Evolutionary conservation across 176 grass and related monocot species (phyloP).

Genomic region (Hordeum marinum): DNA sequence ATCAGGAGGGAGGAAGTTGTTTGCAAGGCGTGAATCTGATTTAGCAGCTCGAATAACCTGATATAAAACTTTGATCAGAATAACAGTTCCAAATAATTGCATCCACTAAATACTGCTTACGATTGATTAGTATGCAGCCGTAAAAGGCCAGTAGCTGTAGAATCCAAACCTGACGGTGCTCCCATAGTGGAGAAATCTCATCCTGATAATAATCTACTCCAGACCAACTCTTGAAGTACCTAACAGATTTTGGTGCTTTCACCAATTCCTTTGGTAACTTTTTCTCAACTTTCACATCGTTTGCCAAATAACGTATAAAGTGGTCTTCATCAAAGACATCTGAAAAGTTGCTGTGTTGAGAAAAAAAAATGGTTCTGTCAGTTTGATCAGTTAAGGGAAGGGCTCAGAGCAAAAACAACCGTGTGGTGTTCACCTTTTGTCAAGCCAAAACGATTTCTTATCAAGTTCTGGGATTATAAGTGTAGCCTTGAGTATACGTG

Average conservation of each 20-base stretch:
- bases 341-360: conserved; percentile 76
- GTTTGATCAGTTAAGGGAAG: conserved; percentile 3
- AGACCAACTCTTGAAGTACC: conserved; percentile 94
- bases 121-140: conserved; percentile 4
- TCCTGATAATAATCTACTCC: conserved; percentile 71
- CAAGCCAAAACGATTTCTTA: conserved; percentile 97
- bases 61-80: conserved; percentile 27
- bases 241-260: conserved; percentile 65
- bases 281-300: conserved; percentile 81
- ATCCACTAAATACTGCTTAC: conserved; percentile 8
- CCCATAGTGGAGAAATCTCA: conserved; percentile 74
- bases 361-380: conserved; percentile 5
- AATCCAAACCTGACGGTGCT: conserved; percentile 70
- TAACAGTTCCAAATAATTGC: conserved; percentile 15
- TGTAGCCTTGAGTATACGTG: conserved; percentile 77
- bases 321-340: conserved; percentile 90
- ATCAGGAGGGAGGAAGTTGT: conserved; percentile 84
- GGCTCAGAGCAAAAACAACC: not conserved
- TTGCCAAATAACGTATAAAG: conserved; percentile 66
- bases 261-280: conserved; percentile 67
- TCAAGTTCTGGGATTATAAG: conserved; percentile 94
- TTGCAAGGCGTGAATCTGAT: conserved; percentile 97
- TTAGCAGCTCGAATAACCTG: conserved; percentile 96
- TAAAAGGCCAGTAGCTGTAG: not conserved
- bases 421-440: conserved; percentile 49